phyloP scores from a whole-genome alignment of 495 filamentous ascomycete species.

The Penicillium ochrochloron region DNA sequence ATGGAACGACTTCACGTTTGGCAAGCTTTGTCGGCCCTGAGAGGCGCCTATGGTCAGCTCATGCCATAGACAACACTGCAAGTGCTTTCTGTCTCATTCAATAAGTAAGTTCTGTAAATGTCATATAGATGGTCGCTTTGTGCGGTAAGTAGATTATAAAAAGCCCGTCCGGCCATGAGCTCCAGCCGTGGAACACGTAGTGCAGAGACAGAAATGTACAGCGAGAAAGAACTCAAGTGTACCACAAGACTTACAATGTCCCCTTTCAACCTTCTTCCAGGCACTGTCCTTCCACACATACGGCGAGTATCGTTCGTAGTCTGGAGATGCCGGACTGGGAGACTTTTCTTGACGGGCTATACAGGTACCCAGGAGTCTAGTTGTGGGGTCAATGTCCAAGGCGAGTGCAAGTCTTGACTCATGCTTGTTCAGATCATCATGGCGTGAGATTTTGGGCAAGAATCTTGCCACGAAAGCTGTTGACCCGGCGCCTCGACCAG shows the following conservation, averaged over 20 bases:
- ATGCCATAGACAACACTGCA: constrained; percentile 1
- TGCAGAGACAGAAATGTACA: not conserved
- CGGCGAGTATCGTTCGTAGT: constrained; percentile 41
- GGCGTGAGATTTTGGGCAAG: constrained; percentile 54
- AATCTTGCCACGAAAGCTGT: constrained; percentile 75
- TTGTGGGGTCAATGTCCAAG: constrained; percentile 74
- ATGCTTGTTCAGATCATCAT: constrained; percentile 68
- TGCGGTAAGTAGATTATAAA: constrained; percentile 12
- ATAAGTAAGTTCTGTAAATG: constrained; percentile 2
- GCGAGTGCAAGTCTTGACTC: constrained; percentile 80
- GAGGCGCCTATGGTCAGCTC: constrained; percentile 20
- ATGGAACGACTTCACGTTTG: constrained; percentile 54
- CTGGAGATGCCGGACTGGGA: constrained; percentile 35
- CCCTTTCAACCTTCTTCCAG: constrained; percentile 58
- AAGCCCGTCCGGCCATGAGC: not conserved
- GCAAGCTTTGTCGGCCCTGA: constrained; percentile 31
- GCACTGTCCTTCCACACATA: constrained; percentile 61
- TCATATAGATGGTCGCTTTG: constrained; percentile 15
- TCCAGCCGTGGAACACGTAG: not conserved
- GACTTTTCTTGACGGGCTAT: constrained; percentile 23
- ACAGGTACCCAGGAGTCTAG: constrained; percentile 58
- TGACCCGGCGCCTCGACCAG: constrained; percentile 74
- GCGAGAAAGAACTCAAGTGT: not conserved
- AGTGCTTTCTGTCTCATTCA: constrained; percentile 6
- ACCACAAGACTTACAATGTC: constrained; percentile 51